Percentiles rank a stretch among this genome's conserved stretches.
phyloP scores from a whole-genome alignment of 768 basidiomycete genomes.

The Sarcodon aspratus region DNA sequence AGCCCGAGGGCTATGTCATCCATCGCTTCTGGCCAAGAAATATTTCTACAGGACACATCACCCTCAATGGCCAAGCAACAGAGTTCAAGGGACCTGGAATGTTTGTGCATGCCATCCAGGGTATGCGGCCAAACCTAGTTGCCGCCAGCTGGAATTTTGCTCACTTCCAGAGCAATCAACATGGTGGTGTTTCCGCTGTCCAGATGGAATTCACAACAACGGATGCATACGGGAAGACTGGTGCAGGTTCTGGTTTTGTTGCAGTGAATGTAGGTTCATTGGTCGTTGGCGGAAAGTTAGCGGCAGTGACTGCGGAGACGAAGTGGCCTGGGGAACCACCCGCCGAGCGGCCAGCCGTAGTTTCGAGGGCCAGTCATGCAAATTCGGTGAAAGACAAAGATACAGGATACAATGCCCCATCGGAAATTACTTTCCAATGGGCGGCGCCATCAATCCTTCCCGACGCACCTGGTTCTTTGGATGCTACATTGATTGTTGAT shows the following conservation, averaged over 20 bases:
- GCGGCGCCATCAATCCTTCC: slow-evolving; percentile 50
- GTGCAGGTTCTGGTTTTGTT: slow-evolving; percentile 74
- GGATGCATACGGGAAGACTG: slow-evolving; percentile 66
- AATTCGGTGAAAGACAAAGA: slow-evolving; percentile 55
- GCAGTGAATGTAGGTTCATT: slow-evolving; percentile 77
- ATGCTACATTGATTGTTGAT: slow-evolving; percentile 44
- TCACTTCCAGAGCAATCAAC: slow-evolving; percentile 71
- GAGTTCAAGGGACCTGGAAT: slow-evolving; percentile 58
- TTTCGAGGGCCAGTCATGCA: slow-evolving; percentile 59
- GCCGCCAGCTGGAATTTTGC: slow-evolving; percentile 94
- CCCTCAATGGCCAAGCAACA: slow-evolving; percentile 50
- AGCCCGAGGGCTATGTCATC: slow-evolving; percentile 76
- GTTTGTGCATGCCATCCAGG: slow-evolving; percentile 95
- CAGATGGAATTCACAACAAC: slow-evolving; percentile 95
- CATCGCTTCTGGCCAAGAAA: slow-evolving; percentile 87
- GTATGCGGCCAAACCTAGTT: slow-evolving; percentile 92
- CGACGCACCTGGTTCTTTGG: slow-evolving; percentile 38
- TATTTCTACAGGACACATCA: slow-evolving; percentile 52
- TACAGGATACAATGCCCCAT: slow-evolving; percentile 74
- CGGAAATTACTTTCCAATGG: slow-evolving; percentile 67
- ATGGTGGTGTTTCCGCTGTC: slow-evolving; percentile 71
- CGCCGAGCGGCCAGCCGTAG: slow-evolving; percentile 30
- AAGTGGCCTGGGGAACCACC: slow-evolving; percentile 55
- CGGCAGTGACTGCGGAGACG: slow-evolving; percentile 68
- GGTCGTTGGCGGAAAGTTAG: slow-evolving; percentile 72